Percentiles rank a stretch among this genome's conserved stretches.
These are phyloP conservation scores for Podaxis sp. DNA, from an alignment of 768 basidiomycete genomes.

Conservation along the genomic window DNA sequence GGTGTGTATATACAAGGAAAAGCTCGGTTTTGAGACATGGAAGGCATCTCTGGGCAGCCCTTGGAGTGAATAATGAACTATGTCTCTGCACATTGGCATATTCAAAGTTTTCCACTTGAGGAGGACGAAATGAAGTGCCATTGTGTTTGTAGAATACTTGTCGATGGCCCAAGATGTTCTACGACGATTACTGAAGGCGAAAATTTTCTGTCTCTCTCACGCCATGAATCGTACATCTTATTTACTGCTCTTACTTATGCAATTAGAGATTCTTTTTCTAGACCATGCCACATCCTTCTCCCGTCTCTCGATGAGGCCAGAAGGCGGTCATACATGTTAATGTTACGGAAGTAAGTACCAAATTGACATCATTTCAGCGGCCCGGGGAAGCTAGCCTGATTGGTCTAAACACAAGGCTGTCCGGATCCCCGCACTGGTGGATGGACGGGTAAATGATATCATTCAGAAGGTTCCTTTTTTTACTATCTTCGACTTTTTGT, in stretches of 20 bases:
- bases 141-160: neutral
- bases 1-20: neutral
- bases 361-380: neutral
- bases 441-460: slow-evolving; percentile 8
- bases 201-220: neutral
- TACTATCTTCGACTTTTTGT: neutral
- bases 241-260: neutral
- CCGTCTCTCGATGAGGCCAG: slow-evolving; percentile 3
- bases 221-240: neutral
- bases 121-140: neutral
- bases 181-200: neutral
- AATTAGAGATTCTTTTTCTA: neutral
- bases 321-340: slow-evolving; percentile 2
- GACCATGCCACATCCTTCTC: neutral
- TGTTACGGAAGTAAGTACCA: slow-evolving; percentile 8
- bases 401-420: neutral
- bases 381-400: neutral
- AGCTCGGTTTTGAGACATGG: neutral
- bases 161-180: neutral
- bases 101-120: neutral
- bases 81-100: neutral
- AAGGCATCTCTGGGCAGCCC: neutral
- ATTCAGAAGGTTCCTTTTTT: neutral
- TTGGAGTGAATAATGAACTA: neutral
- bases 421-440: neutral